These are phyloP conservation scores for Pichia terricola DNA, from an alignment of 1,139 yeast species.

Conservation along the genomic window DNA sequence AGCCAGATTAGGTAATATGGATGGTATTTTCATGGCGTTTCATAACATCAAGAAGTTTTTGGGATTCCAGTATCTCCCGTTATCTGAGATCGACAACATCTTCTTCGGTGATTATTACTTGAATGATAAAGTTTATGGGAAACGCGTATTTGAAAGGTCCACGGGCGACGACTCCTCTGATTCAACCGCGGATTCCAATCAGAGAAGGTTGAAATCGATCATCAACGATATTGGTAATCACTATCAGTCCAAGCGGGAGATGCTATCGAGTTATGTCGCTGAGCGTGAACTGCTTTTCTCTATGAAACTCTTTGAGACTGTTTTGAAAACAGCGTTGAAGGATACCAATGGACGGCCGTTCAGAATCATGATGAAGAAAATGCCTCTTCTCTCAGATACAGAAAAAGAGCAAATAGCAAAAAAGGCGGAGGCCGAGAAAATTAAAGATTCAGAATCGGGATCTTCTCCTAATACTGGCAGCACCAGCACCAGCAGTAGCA, in stretches of 20 bases:
- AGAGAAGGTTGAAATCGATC: not conserved
- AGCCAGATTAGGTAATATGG: slow-evolving; percentile 94
- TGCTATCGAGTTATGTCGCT: slow-evolving; percentile 46
- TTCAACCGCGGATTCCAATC: slow-evolving; percentile 1
- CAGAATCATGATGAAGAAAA: slow-evolving; percentile 16
- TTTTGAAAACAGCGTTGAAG: slow-evolving; percentile 35
- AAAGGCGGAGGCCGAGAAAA: not conserved
- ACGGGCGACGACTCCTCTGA: not conserved
- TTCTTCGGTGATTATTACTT: slow-evolving; percentile 30
- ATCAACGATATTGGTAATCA: slow-evolving; percentile 20
- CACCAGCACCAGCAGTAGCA: not conserved
- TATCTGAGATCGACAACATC: slow-evolving; percentile 57
- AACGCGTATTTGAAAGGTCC: slow-evolving; percentile 1
- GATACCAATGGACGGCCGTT: slow-evolving; percentile 22
- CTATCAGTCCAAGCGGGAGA: slow-evolving; percentile 22
- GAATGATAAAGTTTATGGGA: slow-evolving; percentile 1
- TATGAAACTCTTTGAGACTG: slow-evolving; percentile 42
- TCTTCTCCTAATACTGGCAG: not conserved
- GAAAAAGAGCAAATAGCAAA: not conserved
- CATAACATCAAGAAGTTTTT: slow-evolving; percentile 75
- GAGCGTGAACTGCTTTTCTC: slow-evolving; percentile 64
- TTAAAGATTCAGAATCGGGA: not conserved
- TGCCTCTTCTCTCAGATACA: not conserved
- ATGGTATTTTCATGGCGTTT: slow-evolving; percentile 86
- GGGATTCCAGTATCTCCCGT: slow-evolving; percentile 84